Percentiles rank a stretch among this genome's conserved stretches.
Conservation (phyloP, 345 rosid genomes). For the Rhodamnia rubescens region DNA sequence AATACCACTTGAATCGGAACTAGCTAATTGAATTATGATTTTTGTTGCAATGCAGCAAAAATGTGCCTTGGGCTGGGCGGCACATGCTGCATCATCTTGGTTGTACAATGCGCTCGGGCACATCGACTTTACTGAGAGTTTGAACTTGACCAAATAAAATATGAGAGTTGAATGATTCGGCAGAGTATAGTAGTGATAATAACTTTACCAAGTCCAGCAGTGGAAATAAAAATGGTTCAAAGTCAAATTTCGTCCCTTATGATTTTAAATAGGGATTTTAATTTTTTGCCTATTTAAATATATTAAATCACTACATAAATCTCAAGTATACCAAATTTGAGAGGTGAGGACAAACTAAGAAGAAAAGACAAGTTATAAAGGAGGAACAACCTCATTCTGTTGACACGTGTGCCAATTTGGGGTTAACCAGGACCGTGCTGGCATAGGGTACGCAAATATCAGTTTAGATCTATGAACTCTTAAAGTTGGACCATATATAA, state of each 20-base stretch:
- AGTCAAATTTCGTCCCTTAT: neutral
- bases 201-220: neutral
- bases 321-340: neutral
- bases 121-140: neutral
- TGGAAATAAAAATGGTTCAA: neutral
- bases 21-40: neutral
- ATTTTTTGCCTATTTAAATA: neutral
- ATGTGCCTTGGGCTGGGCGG: neutral
- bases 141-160: neutral
- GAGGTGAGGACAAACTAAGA: neutral
- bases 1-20: neutral
- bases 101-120: neutral
- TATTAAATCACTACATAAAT: neutral
- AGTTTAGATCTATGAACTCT: neutral
- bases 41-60: neutral
- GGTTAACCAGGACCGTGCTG: neutral
- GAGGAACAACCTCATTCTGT: neutral
- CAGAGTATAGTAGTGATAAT: neutral
- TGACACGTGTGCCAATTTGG: neutral
- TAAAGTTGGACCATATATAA: neutral
- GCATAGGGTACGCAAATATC: neutral
- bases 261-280: neutral
- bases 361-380: neutral
- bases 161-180: neutral
- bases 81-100: neutral